These are phyloP conservation scores for Penicillium sp. DNA, from an alignment of 2,329 filamentous ascomycete species.

Conservation along the genomic window DNA sequence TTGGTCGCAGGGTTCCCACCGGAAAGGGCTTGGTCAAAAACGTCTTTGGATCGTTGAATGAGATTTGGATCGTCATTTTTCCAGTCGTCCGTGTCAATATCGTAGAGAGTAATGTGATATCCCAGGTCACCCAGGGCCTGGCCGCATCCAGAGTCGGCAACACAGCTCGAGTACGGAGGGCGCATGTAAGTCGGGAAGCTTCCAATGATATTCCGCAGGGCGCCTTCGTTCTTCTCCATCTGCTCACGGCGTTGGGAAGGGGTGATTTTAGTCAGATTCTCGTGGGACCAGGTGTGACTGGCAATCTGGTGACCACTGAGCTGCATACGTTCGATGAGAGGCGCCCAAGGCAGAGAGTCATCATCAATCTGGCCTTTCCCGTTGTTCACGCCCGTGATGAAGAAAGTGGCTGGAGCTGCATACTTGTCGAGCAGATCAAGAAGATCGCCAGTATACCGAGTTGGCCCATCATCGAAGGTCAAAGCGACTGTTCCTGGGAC, in stretches of 20 bases:
- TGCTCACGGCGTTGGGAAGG: constrained; percentile 38
- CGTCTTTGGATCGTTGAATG: constrained; percentile 40
- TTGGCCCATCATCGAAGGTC: constrained; percentile 65
- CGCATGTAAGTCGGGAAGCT: constrained; percentile 52
- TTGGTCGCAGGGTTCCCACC: constrained; percentile 24
- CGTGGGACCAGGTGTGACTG: constrained; percentile 52
- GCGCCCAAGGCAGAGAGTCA: constrained; percentile 37
- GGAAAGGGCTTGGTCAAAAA: constrained; percentile 35
- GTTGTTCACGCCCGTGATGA: constrained; percentile 53
- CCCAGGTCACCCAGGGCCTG: constrained; percentile 44
- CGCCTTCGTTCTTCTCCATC: constrained; percentile 47
- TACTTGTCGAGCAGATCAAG: constrained; percentile 58
- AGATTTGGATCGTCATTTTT: constrained; percentile 35
- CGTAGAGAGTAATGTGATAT: constrained; percentile 48
- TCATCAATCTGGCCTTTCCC: constrained; percentile 45
- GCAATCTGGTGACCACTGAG: constrained; percentile 48
- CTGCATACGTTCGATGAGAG: constrained; percentile 41
- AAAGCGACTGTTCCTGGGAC: constrained; percentile 59
- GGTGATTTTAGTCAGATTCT: constrained; percentile 42
- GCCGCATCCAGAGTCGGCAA: constrained; percentile 35
- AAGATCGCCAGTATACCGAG: constrained; percentile 57
- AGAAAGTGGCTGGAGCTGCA: constrained; percentile 63
- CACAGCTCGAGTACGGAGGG: constrained; percentile 47
- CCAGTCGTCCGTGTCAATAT: constrained; percentile 49
- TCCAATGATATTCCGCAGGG: constrained; percentile 47